These are phyloP conservation scores for Rhodotorula babjevae DNA, from an alignment of 768 basidiomycete species.

Conservation along the genomic window DNA sequence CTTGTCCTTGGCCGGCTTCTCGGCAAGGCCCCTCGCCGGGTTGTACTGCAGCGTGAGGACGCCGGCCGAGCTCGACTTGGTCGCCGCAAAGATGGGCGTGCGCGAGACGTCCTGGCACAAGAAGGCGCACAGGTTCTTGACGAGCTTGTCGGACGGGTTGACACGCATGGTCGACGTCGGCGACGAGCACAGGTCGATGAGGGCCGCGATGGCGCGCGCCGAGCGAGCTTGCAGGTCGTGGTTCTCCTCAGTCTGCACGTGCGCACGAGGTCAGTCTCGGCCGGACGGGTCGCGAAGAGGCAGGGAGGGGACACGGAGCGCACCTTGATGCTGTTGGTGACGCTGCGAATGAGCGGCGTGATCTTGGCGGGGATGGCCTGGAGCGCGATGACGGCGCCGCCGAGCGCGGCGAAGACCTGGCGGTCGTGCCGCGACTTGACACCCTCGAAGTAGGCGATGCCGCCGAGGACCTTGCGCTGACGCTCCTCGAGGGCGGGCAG, in stretches of 20 bases:
- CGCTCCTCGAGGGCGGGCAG: slow-evolving; percentile 70
- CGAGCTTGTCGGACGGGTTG: slow-evolving; percentile 90
- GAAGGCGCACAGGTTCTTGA: slow-evolving; percentile 95
- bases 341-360: slow-evolving; percentile 89
- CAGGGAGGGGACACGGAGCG: slow-evolving; percentile 30
- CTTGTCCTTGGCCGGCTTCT: slow-evolving; percentile 45
- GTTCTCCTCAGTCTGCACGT: slow-evolving; percentile 73
- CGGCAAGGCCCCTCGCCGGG: slow-evolving; percentile 27
- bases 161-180: slow-evolving; percentile 57
- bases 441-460: slow-evolving; percentile 72
- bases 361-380: slow-evolving; percentile 83
- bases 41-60: slow-evolving; percentile 63
- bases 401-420: slow-evolving; percentile 81
- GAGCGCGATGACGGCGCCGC: slow-evolving; percentile 84
- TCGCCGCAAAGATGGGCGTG: slow-evolving; percentile 79
- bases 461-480: slow-evolving; percentile 61
- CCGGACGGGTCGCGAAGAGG: background rate
- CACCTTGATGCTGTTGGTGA: slow-evolving; percentile 97
- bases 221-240: slow-evolving; percentile 80
- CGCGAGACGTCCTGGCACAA: slow-evolving; percentile 83
- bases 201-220: slow-evolving; percentile 75
- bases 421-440: slow-evolving; percentile 79
- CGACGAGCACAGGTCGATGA: slow-evolving; percentile 74
- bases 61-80: slow-evolving; percentile 51
- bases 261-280: background rate